Base-by-base conservation (phyloP, 2,329 filamentous ascomycete genomes). In the Penicillium sp. region DNA sequence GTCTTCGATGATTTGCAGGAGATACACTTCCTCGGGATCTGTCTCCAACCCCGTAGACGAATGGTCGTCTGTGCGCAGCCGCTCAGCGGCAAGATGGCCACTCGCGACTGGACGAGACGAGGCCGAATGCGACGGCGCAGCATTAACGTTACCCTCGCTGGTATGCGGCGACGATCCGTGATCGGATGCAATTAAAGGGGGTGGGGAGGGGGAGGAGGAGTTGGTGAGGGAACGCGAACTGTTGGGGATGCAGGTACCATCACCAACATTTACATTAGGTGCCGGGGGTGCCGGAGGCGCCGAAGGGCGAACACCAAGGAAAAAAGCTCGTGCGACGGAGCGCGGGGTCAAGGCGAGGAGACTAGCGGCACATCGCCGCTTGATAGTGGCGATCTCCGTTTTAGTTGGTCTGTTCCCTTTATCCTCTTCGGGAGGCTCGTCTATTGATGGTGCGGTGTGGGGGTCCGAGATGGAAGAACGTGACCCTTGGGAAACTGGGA, bases 1-100 rank as follows among this genome's bases (percentile, higher is more conserved):
- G 46, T 78, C 73, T 63, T 84, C 81, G 55, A 89, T 78, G 59
- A 85, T 79, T 52, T 73, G 69, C 37, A 82, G 70, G 50, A 83
- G 75, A 41, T 71, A 72, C 54, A 74, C 71, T 44, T 80, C 74
- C 18, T 78, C 73, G 44, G 73, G 67, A 40, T 66, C 66, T n/a
- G 48, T 19, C 12, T 22, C 19, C 19, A n/a, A n/a, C n/a, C 50
- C 41, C n/a, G 27, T 27, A 30, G 61, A 56, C 31, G 58, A 59
- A 25, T 58, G 53, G 19, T 63, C 16, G 25, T 49, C 51, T 47
- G 49, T 51, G 49, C 49, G 52, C 41, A 35, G 37, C n/a, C 34
- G 35, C 30, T 46, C 50, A 45, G 38, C 46, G 25, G 49, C 37
- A 46, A 37, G 14, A 2, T 38, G 27, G 22, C 45, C 47, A 48